Evolutionary conservation across 2,329 filamentous ascomycete species (phyloP).

Genomic region (Colletotrichum lupini): DNA sequence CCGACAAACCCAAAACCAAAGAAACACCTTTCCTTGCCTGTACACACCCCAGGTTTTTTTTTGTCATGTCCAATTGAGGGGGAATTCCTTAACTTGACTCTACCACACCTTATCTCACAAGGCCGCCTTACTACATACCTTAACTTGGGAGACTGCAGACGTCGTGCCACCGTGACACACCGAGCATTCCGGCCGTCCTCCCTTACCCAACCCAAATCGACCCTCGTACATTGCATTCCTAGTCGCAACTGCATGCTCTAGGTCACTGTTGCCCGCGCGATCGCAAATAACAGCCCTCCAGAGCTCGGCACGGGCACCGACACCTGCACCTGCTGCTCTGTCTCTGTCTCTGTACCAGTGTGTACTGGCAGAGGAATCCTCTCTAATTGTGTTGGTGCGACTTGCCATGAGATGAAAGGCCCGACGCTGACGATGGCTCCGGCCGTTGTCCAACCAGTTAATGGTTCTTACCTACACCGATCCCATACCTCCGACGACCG

Average conservation of each 20-base stretch:
- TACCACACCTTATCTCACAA: slow-evolving; percentile 16
- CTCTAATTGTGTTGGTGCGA: slow-evolving; percentile 7
- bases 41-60: slow-evolving; percentile 10
- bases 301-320: neutral
- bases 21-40: slow-evolving; percentile 3
- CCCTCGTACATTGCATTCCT: slow-evolving; percentile 7
- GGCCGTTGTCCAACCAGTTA: slow-evolving; percentile 44
- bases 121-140: slow-evolving; percentile 3
- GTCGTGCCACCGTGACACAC: slow-evolving; percentile 34
- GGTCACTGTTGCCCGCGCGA: slow-evolving; percentile 10
- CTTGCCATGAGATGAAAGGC: slow-evolving; percentile 48
- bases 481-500: slow-evolving; percentile 48
- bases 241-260: slow-evolving; percentile 19
- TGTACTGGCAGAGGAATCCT: neutral
- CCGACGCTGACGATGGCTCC: slow-evolving; percentile 52
- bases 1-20: neutral
- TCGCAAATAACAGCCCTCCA: slow-evolving; percentile 11
- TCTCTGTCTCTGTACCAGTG: neutral
- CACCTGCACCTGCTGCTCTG: slow-evolving; percentile 20
- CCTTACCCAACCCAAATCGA: slow-evolving; percentile 20
- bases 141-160: slow-evolving; percentile 9
- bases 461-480: slow-evolving; percentile 43
- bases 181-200: slow-evolving; percentile 32
- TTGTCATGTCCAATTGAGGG: slow-evolving; percentile 19
- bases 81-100: slow-evolving; percentile 9